Conservation (phyloP, 768 basidiomycete genomes). For the Termitomyces sp. region DNA sequence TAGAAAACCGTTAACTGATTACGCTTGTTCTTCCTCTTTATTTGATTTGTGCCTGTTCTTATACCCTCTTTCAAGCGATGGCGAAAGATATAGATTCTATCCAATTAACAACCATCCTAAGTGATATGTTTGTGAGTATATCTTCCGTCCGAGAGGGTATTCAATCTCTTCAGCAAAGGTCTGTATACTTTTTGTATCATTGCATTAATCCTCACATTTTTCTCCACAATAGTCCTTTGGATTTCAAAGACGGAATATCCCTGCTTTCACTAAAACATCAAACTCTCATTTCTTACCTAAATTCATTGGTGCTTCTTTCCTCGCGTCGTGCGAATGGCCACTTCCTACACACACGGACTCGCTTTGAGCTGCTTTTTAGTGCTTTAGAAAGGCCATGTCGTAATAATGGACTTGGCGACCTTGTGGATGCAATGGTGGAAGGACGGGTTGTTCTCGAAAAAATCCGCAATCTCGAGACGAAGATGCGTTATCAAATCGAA, state of each 20-base stretch:
- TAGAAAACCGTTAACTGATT: constrained; percentile 26
- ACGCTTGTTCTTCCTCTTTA: neutral
- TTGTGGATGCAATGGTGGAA: constrained; percentile 78
- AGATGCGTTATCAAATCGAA: constrained; percentile 94
- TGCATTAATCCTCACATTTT: constrained; percentile 5
- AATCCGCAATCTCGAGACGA: constrained; percentile 73
- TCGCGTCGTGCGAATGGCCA: constrained; percentile 69
- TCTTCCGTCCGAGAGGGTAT: constrained; percentile 54
- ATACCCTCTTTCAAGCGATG: constrained; percentile 2
- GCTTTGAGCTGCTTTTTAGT: constrained; percentile 50
- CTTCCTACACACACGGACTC: constrained; percentile 46
- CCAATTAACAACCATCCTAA: constrained; percentile 18
- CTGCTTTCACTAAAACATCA: constrained; percentile 87
- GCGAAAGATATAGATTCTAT: neutral
- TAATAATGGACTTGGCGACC: constrained; percentile 61
- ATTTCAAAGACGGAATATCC: constrained; percentile 80
- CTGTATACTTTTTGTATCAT: constrained; percentile 35
- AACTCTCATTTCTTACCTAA: constrained; percentile 78
- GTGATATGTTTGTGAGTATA: constrained; percentile 62
- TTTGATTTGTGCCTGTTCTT: neutral
- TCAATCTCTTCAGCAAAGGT: constrained; percentile 39
- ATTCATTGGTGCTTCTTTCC: constrained; percentile 70
- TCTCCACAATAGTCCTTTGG: constrained; percentile 25
- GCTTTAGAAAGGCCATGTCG: constrained; percentile 43
- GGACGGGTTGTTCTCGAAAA: constrained; percentile 85